Evolutionary conservation across 176 grass and related monocot species (phyloP).

Genomic region (Pharus latifolius): DNA sequence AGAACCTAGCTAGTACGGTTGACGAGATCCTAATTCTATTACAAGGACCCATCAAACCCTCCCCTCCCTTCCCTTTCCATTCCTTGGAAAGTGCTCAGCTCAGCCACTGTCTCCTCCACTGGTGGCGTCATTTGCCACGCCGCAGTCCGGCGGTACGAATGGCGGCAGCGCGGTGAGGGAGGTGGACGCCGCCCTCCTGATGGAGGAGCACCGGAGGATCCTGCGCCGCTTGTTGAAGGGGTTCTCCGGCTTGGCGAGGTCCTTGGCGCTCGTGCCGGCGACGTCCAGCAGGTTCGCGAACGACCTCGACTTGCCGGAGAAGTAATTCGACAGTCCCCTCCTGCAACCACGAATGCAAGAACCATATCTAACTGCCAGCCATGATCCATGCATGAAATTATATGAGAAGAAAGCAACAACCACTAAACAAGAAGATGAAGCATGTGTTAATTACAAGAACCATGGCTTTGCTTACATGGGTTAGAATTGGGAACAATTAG

Average conservation of each 20-base stretch:
- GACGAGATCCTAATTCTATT: too few species aligned
- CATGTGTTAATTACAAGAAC: too few species aligned
- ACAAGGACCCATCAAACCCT: too few species aligned
- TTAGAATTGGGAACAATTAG: too few species aligned
- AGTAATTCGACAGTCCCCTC: slow-evolving; percentile 87
- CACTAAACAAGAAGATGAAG: too few species aligned
- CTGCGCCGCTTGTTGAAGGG: slow-evolving; percentile 90
- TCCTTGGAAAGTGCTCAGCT: too few species aligned
- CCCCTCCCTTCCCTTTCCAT: too few species aligned
- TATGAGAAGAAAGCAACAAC: too few species aligned
- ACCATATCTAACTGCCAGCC: too few species aligned
- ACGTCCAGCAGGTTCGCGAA: slow-evolving; percentile 78
- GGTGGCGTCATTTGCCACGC: neutral
- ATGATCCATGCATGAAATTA: too few species aligned
- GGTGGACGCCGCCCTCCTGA: slow-evolving; percentile 49
- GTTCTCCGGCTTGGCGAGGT: slow-evolving; percentile 89
- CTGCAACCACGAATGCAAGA: slow-evolving; percentile 13
- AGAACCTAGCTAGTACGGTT: too few species aligned
- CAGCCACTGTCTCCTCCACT: neutral
- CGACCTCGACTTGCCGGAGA: slow-evolving; percentile 94
- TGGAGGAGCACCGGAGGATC: slow-evolving; percentile 49
- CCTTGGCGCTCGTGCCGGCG: slow-evolving; percentile 24
- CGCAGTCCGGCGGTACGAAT: slow-evolving; percentile 13
- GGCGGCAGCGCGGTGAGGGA: slow-evolving; percentile 48
- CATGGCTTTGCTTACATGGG: too few species aligned